A percentile compares a stretch with the other conserved stretches of the same genome.
These are phyloP conservation scores for Claviceps digitariae DNA, from an alignment of 2,329 filamentous ascomycete genomes.

Conservation along the genomic window DNA sequence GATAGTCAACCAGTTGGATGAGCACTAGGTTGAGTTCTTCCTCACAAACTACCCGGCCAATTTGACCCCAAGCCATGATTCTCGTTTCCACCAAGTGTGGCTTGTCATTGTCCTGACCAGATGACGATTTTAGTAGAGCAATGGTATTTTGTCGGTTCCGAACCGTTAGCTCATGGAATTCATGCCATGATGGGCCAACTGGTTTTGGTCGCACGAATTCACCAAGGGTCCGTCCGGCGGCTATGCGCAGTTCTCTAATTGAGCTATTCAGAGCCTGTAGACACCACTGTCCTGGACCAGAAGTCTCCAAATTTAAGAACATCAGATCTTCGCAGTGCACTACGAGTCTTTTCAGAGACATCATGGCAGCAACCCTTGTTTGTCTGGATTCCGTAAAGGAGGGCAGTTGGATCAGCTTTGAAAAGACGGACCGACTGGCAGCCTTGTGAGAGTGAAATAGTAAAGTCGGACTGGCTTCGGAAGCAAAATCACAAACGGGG, in stretches of 20 bases:
- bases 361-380: conserved; percentile 56
- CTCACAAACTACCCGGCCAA: conserved; percentile 63
- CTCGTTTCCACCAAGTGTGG: conserved; percentile 66
- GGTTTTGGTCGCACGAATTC: conserved; percentile 41
- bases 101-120: conserved; percentile 45
- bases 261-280: conserved; percentile 73
- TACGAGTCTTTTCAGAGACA: conserved; percentile 54
- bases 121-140: conserved; percentile 57
- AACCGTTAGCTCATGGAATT: conserved; percentile 13
- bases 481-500: conserved; percentile 13
- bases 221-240: conserved; percentile 55
- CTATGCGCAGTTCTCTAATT: conserved; percentile 69
- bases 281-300: conserved; percentile 64
- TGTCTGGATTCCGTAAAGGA: conserved; percentile 41
- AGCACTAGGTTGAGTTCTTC: conserved; percentile 80
- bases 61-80: conserved; percentile 73
- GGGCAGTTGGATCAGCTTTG: conserved; percentile 29
- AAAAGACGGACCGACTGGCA: conserved; percentile 31
- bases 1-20: conserved; percentile 69
- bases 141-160: conserved; percentile 53
- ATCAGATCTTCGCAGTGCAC: conserved; percentile 47
- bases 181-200: conserved; percentile 1
- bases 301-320: conserved; percentile 54
- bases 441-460: conserved; percentile 15
- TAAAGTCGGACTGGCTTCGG: neutral